Evolutionary conservation across 2,329 filamentous ascomycete genomes (phyloP).

Genomic region (Paramyrothecium sp.): DNA sequence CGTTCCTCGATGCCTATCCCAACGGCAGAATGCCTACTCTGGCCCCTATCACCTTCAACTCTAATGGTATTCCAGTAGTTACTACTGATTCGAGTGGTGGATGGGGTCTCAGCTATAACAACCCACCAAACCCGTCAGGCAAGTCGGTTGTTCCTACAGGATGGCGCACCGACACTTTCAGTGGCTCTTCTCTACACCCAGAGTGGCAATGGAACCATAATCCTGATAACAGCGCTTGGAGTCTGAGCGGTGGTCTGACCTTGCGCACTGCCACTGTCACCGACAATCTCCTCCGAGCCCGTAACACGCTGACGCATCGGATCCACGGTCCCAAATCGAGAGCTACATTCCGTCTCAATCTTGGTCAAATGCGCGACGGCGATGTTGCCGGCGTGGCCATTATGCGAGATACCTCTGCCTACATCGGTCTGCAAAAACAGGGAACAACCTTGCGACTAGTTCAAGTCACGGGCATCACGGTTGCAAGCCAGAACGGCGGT

Average conservation of each 20-base stretch:
- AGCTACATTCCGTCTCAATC: conserved; percentile 46
- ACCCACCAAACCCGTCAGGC: conserved; percentile 24
- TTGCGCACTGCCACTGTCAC: conserved; percentile 50
- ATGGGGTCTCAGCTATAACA: conserved; percentile 42
- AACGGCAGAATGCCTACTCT: conserved; percentile 54
- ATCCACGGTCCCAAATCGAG: conserved; percentile 41
- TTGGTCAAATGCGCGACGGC: conserved; percentile 44
- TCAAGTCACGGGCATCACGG: conserved; percentile 23
- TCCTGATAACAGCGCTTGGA: conserved; percentile 47
- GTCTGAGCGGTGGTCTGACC: conserved; percentile 33
- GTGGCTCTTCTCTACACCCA: conserved; percentile 33
- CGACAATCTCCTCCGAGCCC: conserved; percentile 41
- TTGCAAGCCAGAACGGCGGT: conserved; percentile 6
- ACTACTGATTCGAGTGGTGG: conserved; percentile 37
- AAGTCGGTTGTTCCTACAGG: conserved; percentile 30
- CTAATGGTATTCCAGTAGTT: conserved; percentile 44
- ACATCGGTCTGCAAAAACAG: conserved; percentile 46
- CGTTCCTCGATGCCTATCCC: conserved; percentile 53
- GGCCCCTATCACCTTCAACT: conserved; percentile 47
- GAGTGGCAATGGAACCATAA: conserved; percentile 64
- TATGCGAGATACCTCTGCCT: conserved; percentile 51
- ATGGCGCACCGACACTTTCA: conserved; percentile 30
- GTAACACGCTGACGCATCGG: conserved; percentile 45
- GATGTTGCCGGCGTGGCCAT: conserved; percentile 49
- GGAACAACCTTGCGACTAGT: conserved; percentile 23